Evolutionary conservation across 2,329 filamentous ascomycete species (phyloP).

Genomic region (Fusarium buharicum): DNA sequence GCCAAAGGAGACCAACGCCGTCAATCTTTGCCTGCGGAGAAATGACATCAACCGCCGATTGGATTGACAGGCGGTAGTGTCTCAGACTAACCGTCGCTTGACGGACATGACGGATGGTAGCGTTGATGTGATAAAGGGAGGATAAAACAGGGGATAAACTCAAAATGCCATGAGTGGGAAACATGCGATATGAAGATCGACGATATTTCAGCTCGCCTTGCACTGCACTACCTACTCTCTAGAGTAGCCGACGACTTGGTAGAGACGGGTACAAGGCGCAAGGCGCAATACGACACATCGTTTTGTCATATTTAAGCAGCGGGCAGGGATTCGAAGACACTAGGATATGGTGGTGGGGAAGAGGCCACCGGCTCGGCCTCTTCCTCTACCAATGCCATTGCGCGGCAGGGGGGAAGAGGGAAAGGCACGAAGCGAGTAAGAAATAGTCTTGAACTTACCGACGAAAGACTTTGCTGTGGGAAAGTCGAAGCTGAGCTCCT

Average conservation of each 20-base stretch:
- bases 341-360: slow-evolving; percentile 37
- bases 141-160: slow-evolving; percentile 54
- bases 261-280: slow-evolving; percentile 25
- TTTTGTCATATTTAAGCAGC: slow-evolving; percentile 17
- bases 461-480: slow-evolving; percentile 63
- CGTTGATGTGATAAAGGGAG: slow-evolving; percentile 49
- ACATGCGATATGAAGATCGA: slow-evolving; percentile 30
- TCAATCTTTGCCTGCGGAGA: slow-evolving; percentile 35
- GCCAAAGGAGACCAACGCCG: slow-evolving; percentile 34
- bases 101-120: neutral
- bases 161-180: slow-evolving; percentile 37
- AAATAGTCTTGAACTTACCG: slow-evolving; percentile 60
- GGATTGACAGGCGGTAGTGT: slow-evolving; percentile 35
- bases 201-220: slow-evolving; percentile 21
- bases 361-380: slow-evolving; percentile 34
- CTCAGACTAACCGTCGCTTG: slow-evolving; percentile 40
- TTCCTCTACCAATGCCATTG: slow-evolving; percentile 32
- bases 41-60: slow-evolving; percentile 31
- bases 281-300: slow-evolving; percentile 27
- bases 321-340: slow-evolving; percentile 31
- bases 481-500: slow-evolving; percentile 64
- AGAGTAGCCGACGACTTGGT: slow-evolving; percentile 31
- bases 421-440: slow-evolving; percentile 33
- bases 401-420: slow-evolving; percentile 29
- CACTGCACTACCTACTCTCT: slow-evolving; percentile 6